phyloP scores from a whole-genome alignment of 495 filamentous ascomycete genomes.

The Neurospora tetrasperma region DNA sequence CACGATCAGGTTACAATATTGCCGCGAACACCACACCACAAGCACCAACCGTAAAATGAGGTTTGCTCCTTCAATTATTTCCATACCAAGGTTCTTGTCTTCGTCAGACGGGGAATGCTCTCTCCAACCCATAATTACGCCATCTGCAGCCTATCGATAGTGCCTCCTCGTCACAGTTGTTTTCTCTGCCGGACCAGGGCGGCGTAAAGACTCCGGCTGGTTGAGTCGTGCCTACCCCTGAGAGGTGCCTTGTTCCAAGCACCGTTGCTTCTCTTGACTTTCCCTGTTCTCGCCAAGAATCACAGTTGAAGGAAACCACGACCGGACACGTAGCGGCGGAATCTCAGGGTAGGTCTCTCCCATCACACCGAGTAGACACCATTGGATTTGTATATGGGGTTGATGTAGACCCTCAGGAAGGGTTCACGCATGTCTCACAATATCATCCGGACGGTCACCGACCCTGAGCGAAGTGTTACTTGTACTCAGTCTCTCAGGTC shows the following conservation, averaged over 20 bases:
- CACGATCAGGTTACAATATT: not conserved
- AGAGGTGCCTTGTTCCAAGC: not conserved
- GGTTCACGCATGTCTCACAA: not conserved
- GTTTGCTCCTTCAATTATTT: not conserved
- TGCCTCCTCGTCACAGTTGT: not conserved
- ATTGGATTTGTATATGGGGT: not conserved
- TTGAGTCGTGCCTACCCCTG: not conserved
- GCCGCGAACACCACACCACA: not conserved
- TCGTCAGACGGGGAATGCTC: not conserved
- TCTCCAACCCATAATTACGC: not conserved
- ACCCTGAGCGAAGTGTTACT: not conserved
- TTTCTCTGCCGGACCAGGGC: not conserved
- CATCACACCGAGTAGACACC: not conserved
- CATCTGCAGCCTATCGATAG: not conserved
- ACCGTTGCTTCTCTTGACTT: not conserved
- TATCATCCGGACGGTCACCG: not conserved
- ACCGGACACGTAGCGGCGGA: not conserved
- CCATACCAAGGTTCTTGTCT: not conserved
- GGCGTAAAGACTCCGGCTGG: not conserved
- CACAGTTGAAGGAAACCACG: not conserved
- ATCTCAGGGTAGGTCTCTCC: not conserved
- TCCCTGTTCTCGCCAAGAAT: not conserved
- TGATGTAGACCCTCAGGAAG: not conserved
- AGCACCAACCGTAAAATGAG: not conserved
- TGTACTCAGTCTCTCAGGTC: not conserved